Evolutionary conservation across 2,329 filamentous ascomycete species (phyloP).

Genomic region (Claviceps monticola): DNA sequence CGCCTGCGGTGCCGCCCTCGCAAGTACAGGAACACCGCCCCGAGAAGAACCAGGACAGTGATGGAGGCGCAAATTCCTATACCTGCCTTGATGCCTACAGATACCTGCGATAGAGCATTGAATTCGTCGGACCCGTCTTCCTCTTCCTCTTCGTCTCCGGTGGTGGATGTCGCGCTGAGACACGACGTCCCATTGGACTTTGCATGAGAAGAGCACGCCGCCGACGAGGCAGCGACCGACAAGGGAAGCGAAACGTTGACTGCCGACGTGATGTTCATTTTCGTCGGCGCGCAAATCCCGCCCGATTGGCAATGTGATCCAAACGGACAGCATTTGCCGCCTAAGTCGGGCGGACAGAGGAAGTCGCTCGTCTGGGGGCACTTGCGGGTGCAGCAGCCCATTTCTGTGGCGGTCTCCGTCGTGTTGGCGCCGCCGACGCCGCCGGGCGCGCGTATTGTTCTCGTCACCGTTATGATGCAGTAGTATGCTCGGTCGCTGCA

Average conservation of each 20-base stretch:
- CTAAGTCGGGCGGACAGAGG: constrained; percentile 28
- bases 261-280: constrained; percentile 11
- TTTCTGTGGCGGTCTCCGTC: constrained; percentile 5
- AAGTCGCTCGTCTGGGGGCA: constrained; percentile 29
- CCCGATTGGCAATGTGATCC: constrained; percentile 26
- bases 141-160: constrained; percentile 26
- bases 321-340: constrained; percentile 36
- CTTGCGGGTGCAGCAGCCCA: constrained; percentile 25
- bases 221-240: not conserved
- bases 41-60: constrained; percentile 27
- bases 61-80: constrained; percentile 40
- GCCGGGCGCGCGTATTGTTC: constrained; percentile 12
- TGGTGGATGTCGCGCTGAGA: constrained; percentile 9
- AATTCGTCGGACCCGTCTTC: constrained; percentile 11
- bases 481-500: constrained; percentile 21
- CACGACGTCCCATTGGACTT: too few species aligned
- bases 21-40: constrained; percentile 31
- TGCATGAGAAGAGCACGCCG: constrained; percentile 14
- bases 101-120: constrained; percentile 18
- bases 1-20: constrained; percentile 15
- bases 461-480: constrained; percentile 18
- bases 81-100: constrained; percentile 39
- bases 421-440: constrained; percentile 11
- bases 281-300: constrained; percentile 20
- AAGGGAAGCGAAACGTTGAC: not conserved